These are phyloP conservation scores for Pichia insulana DNA, from an alignment of 805 yeast genomes.

Conservation along the genomic window DNA sequence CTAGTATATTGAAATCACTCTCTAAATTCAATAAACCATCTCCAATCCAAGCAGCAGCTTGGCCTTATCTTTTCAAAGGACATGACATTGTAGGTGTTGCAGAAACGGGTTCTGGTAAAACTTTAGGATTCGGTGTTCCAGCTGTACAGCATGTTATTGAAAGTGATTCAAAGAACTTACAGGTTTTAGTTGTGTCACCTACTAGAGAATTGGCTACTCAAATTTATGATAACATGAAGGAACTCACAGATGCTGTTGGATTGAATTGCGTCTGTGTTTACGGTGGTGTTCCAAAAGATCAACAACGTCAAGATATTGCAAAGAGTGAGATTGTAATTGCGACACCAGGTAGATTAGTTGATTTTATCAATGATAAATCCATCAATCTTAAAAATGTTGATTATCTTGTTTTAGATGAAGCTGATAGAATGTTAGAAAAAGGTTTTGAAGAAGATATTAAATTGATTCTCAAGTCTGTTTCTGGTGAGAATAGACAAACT, in stretches of 20 bases:
- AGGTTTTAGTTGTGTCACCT: conserved; percentile 85
- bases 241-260: conserved; percentile 51
- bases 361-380: conserved; percentile 81
- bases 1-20: conserved; percentile 51
- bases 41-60: conserved; percentile 88
- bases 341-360: conserved; percentile 96
- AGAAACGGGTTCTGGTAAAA: conserved; percentile 97
- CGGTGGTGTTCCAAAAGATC: conserved; percentile 96
- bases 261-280: conserved; percentile 77
- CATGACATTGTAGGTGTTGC: conserved; percentile 95
- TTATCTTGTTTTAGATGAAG: conserved; percentile 90
- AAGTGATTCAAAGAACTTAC: conserved; percentile 41
- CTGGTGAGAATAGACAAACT: conserved; percentile 65
- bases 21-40: conserved; percentile 82
- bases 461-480: conserved; percentile 53
- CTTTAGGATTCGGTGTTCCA: conserved; percentile 96
- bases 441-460: conserved; percentile 97
- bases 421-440: conserved; percentile 96
- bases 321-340: conserved; percentile 80
- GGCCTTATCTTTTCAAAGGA: conserved; percentile 80
- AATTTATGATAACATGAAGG: conserved; percentile 73
- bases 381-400: conserved; percentile 58
- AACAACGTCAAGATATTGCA: conserved; percentile 65
- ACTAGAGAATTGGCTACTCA: conserved; percentile 97
- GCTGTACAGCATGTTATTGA: conserved; percentile 67